phyloP scores from a whole-genome alignment of 345 rosid genomes.

The Eucalyptus regnans region DNA sequence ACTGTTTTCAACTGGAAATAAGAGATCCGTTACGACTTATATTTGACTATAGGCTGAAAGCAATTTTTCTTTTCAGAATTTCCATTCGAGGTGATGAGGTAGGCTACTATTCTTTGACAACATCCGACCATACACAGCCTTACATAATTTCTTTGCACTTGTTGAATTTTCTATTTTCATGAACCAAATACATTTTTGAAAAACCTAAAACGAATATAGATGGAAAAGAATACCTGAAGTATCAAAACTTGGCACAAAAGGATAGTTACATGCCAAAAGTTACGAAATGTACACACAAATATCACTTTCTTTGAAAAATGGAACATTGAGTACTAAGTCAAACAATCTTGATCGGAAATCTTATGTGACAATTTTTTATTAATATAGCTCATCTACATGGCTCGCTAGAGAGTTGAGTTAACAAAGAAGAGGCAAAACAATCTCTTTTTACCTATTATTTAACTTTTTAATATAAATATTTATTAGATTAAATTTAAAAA shows the following conservation, averaged over 20 bases:
- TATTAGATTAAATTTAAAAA: too few species aligned
- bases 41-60: neutral
- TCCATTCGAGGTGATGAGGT: neutral
- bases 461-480: too few species aligned
- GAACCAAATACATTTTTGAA: neutral
- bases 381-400: too few species aligned
- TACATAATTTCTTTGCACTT: neutral
- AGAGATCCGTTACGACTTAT: neutral
- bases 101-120: neutral
- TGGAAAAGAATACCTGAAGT: too few species aligned
- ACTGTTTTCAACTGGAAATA: neutral
- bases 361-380: too few species aligned
- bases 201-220: neutral
- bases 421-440: too few species aligned
- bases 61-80: neutral
- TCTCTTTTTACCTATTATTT: too few species aligned
- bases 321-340: too few species aligned
- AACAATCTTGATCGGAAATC: too few species aligned
- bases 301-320: too few species aligned
- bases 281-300: too few species aligned
- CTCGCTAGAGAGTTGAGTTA: accelerated
- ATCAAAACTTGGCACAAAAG: accelerated
- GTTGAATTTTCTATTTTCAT: neutral
- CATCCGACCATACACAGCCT: neutral
- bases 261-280: too few species aligned